phyloP scores from a whole-genome alignment of 257 asterid species.

The Gentiana dahurica region DNA sequence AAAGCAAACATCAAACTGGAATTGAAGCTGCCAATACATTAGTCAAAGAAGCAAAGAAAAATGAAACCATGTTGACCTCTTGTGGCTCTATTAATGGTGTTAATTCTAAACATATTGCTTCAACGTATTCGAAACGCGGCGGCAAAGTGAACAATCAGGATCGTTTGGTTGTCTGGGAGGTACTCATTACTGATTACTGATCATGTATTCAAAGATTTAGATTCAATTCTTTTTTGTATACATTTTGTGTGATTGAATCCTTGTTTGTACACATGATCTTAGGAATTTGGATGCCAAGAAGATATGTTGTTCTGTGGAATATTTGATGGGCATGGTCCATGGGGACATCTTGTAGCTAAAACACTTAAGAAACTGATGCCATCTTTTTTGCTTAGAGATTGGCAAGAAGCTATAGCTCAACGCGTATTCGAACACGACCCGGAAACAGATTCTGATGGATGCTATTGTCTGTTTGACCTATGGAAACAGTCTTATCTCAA shows the following conservation, averaged over 20 bases:
- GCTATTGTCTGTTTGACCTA: slow-evolving; percentile 25
- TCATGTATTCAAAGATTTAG: not conserved
- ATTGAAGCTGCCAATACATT: slow-evolving; percentile 31
- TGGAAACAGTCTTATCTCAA: slow-evolving; percentile 54
- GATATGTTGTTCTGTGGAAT: slow-evolving; percentile 70
- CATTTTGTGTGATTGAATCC: not conserved
- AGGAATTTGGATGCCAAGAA: slow-evolving; percentile 75
- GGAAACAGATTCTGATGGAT: slow-evolving; percentile 17
- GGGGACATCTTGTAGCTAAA: slow-evolving; percentile 74
- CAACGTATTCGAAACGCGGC: slow-evolving; percentile 50
- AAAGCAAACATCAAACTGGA: slow-evolving; percentile 29
- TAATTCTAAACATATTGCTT: slow-evolving; percentile 19
- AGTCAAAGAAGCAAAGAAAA: slow-evolving; percentile 54
- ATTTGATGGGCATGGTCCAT: slow-evolving; percentile 79
- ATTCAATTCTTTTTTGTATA: not conserved
- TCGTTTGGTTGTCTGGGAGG: slow-evolving; percentile 59
- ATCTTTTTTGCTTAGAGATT: slow-evolving; percentile 36
- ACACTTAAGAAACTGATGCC: slow-evolving; percentile 52
- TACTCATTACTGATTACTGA: slow-evolving; percentile 4
- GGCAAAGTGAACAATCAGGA: slow-evolving; percentile 71
- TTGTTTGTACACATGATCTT: not conserved
- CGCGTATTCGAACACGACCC: slow-evolving; percentile 14
- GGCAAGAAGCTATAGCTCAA: slow-evolving; percentile 52
- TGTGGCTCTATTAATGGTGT: slow-evolving; percentile 30
- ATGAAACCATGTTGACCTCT: slow-evolving; percentile 44